Evolutionary conservation across 192 early-diverging fungal species (phyloP).

Genomic region (Backusella mclennaniae): DNA sequence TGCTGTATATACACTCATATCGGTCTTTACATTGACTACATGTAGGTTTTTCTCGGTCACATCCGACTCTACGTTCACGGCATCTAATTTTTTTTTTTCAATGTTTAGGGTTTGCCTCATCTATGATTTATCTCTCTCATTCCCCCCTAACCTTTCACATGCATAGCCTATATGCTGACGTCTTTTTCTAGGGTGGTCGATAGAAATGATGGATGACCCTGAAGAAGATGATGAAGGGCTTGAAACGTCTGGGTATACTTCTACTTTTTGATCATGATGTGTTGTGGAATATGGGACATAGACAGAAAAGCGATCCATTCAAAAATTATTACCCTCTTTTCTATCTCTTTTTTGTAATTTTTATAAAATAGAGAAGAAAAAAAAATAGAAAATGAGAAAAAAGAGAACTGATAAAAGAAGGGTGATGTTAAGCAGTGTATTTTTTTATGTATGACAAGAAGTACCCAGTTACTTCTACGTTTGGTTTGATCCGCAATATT

Average conservation of each 20-base stretch:
- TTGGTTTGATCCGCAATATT: neutral
- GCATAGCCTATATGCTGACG: conserved; percentile 15
- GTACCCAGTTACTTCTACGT: neutral
- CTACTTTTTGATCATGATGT: neutral
- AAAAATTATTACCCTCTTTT: neutral
- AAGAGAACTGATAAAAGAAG: neutral
- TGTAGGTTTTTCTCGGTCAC: conserved; percentile 11
- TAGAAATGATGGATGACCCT: neutral
- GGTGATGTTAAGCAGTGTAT: neutral
- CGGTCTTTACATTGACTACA: conserved; percentile 5
- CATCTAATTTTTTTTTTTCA: conserved; percentile 3
- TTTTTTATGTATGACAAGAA: neutral
- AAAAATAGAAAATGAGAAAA: neutral
- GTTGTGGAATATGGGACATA: conserved; percentile 9
- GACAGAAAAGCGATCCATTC: neutral
- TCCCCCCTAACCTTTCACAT: conserved; percentile 14
- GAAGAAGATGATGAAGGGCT: neutral
- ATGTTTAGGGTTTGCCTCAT: no score
- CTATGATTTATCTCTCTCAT: neutral
- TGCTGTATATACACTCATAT: conserved; percentile 11
- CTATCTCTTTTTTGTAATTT: neutral
- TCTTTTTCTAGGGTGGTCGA: neutral
- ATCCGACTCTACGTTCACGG: conserved; percentile 21
- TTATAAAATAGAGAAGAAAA: neutral
- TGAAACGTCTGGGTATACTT: neutral